Base-by-base conservation (phyloP, 2,329 filamentous ascomycete genomes). In the Scopulariopsis brevicaulis region DNA sequence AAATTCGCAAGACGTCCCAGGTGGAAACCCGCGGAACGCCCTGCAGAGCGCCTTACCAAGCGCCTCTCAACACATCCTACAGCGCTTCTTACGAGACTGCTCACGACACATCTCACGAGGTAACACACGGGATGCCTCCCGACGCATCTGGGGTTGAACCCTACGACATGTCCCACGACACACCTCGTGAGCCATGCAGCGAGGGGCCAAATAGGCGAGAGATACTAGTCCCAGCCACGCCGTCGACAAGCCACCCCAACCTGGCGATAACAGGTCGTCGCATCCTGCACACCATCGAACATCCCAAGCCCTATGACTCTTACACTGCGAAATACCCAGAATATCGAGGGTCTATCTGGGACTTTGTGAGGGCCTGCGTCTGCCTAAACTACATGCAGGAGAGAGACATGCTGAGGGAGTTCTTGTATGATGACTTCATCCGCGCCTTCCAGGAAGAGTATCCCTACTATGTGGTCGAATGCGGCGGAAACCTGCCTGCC, bases 361-460 rank as follows among this genome's bases (percentile, higher is more conserved):
- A 71, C 11, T 82, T 82, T 57, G 63, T 80, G 25, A 69, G 68
- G 24, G 76, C 75, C 0, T 74, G 77, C 55, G 64, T 76, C 0
- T 76, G 70, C 61, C 63, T 81, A 8, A 66, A 73, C 20, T 70
- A 69, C 56, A 66, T 78, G 1, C 66, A 68, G 50, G 63, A 66
- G 25, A 62, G 66, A 14, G 66, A 67, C 10, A 56, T 62, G 4
- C 63, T 80, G 20, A 69, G 71, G 14, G 70, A 72, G 25, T 77
- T 68, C 57, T 63, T 80, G 0, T 82, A 74, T 59, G 80, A 83
- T 62, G 80, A 82, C 58, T 79, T 81, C 56, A 73, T 83, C 34
- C 68, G 73, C 8, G 64, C 67, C 1, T 81, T 76, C 55, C 68
- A 72, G 1, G 65, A 64, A 1, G 70, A 73, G 1, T 83, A 73